Evolutionary conservation across 768 basidiomycete species (phyloP).

Genomic region (Leucosporidium scottii): DNA sequence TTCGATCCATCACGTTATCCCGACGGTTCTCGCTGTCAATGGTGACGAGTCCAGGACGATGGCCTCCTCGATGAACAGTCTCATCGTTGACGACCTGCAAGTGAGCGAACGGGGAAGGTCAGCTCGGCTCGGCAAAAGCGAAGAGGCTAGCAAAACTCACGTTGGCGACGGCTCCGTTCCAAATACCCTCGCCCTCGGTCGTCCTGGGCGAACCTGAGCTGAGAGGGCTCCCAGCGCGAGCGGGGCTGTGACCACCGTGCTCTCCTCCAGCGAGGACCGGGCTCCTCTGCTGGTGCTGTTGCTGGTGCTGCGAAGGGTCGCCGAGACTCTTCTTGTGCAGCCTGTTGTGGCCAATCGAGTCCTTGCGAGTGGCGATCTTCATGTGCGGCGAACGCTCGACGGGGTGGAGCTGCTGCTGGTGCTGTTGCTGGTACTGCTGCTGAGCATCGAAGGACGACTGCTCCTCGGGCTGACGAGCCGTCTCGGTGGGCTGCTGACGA

Average conservation of each 20-base stretch:
- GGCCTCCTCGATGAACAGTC: neutral
- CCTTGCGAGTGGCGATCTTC: constrained; percentile 2
- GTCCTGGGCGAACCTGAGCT: neutral
- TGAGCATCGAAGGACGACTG: neutral
- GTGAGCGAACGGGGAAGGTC: neutral
- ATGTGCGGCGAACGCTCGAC: constrained; percentile 4
- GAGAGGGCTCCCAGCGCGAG: too few relatives aligned
- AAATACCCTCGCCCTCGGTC: neutral
- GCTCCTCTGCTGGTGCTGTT: too few relatives aligned
- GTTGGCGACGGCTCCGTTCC: neutral
- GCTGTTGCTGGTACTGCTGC: too few relatives aligned
- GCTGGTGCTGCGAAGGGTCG: too few relatives aligned
- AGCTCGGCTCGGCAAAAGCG: neutral
- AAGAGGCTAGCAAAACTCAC: neutral
- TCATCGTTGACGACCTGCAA: constrained; percentile 4
- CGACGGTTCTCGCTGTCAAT: neutral
- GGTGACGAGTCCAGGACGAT: neutral
- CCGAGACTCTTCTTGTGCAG: constrained; percentile 2
- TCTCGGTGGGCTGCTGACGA: neutral
- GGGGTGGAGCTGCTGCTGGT: neutral
- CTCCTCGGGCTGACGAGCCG: neutral
- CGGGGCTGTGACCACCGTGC: too few relatives aligned
- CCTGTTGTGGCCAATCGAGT: constrained; percentile 2
- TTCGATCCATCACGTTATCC: neutral
- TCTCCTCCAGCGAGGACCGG: too few relatives aligned